phyloP scores from a whole-genome alignment of 176 grass and related monocot genomes.

The Phragmites australis region DNA sequence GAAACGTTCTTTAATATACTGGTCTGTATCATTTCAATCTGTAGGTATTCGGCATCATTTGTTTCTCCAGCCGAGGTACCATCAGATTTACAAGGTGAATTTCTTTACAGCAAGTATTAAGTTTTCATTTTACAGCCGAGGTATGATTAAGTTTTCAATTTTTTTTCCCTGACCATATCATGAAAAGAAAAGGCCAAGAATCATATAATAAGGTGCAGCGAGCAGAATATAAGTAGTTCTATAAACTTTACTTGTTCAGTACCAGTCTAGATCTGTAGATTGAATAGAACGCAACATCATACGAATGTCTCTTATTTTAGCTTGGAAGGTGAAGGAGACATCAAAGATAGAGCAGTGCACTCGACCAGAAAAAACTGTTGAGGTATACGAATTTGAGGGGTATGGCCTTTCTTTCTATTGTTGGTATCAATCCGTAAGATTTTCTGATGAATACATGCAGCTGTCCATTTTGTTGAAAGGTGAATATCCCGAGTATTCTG shows the following conservation, averaged over 20 bases:
- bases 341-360: conserved; percentile 71
- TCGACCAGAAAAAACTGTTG: conserved; percentile 77
- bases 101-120: too few species aligned
- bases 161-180: not conserved
- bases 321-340: conserved; percentile 79
- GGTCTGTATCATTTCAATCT: not conserved
- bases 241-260: not conserved
- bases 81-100: conserved; percentile 64
- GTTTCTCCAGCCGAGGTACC: conserved; percentile 63
- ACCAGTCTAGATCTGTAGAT: not conserved
- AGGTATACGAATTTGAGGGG: conserved; percentile 98
- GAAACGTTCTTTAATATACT: not conserved
- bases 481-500: conserved; percentile 29
- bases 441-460: conserved; percentile 47
- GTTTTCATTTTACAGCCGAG: too few species aligned
- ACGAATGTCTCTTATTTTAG: conserved; percentile 35
- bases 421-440: not conserved
- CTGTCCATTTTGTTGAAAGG: conserved; percentile 96
- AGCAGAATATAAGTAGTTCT: not conserved
- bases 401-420: conserved; percentile 22
- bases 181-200: not conserved
- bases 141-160: not conserved
- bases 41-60: conserved; percentile 73
- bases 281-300: not conserved
- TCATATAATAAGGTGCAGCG: not conserved